Evolutionary conservation across 805 yeast genomes (phyloP).

Genomic region (Tanozyma kutaoensis): DNA sequence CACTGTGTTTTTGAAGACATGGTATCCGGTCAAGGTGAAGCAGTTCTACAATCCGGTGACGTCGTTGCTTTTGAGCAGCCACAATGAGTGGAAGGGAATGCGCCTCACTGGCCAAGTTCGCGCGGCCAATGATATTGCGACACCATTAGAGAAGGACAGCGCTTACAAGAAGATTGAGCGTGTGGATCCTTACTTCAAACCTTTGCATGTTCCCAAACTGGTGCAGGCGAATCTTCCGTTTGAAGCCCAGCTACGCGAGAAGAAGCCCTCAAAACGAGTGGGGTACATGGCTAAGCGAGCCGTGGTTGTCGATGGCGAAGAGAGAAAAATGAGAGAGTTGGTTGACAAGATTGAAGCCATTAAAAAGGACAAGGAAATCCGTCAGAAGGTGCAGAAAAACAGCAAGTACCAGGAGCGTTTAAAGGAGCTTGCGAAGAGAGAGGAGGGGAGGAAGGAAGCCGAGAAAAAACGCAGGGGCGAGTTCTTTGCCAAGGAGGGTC

Average conservation of each 20-base stretch:
- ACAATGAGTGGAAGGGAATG: constrained; percentile 93
- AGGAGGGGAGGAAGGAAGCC: constrained; percentile 57
- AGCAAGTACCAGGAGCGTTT: constrained; percentile 65
- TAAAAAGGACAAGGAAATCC: constrained; percentile 72
- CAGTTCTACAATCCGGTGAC: constrained; percentile 94
- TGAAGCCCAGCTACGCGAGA: constrained; percentile 85
- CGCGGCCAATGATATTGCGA: constrained; percentile 52
- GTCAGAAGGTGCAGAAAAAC: constrained; percentile 58
- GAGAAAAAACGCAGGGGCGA: constrained; percentile 82
- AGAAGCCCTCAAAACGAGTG: too few relatives aligned
- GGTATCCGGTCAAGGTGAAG: constrained; percentile 92
- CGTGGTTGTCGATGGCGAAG: constrained; percentile 84
- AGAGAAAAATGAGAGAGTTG: constrained; percentile 82
- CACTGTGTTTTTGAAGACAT: constrained; percentile 78
- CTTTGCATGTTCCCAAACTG: constrained; percentile 73
- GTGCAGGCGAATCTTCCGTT: constrained; percentile 74
- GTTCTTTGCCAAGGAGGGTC: constrained; percentile 62
- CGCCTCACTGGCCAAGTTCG: constrained; percentile 89
- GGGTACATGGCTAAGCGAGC: constrained; percentile 85
- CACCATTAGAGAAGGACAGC: constrained; percentile 43
- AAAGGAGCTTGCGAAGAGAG: constrained; percentile 64
- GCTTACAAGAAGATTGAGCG: constrained; percentile 67
- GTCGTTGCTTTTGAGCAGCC: constrained; percentile 64
- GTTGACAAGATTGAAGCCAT: constrained; percentile 80
- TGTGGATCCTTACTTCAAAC: constrained; percentile 71